Evolutionary conservation across 352 stramenopile species (phyloP).

Genomic region (Globisporangium recalcitrans): DNA sequence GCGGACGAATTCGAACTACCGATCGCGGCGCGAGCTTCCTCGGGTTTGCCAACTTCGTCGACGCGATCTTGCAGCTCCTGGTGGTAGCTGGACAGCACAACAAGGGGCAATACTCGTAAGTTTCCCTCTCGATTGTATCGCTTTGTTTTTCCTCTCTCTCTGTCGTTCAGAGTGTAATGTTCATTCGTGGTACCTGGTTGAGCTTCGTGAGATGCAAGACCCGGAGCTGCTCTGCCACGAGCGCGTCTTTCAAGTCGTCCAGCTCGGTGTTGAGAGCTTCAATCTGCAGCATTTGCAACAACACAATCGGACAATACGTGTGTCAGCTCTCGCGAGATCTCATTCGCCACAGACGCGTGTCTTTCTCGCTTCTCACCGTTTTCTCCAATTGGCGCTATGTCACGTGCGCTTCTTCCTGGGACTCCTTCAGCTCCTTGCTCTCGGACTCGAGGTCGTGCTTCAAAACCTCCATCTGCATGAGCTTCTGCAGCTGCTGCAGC

Average conservation of each 20-base stretch:
- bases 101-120: background rate
- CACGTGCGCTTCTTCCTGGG: conserved; percentile 36
- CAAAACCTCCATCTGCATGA: conserved; percentile 39
- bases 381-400: conserved; percentile 20
- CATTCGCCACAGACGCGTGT: too few relatives aligned
- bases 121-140: background rate
- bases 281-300: conserved; percentile 19
- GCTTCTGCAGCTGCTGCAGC: conserved; percentile 30
- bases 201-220: conserved; percentile 26
- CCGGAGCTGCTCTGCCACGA: conserved; percentile 28
- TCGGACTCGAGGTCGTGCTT: conserved; percentile 44
- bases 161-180: background rate
- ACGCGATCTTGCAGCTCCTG: conserved; percentile 28
- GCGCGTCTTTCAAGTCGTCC: conserved; percentile 32
- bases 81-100: background rate
- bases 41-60: conserved; percentile 2
- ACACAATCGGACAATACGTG: background rate
- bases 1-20: conserved; percentile 8
- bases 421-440: conserved; percentile 42
- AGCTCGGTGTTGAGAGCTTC: conserved; percentile 22
- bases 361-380: conserved; percentile 14
- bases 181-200: conserved; percentile 21
- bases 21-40: background rate
- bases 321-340: background rate
- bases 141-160: background rate